Conservation (phyloP, 2,329 filamentous ascomycete species). For the Fusarium gaditjirri region DNA sequence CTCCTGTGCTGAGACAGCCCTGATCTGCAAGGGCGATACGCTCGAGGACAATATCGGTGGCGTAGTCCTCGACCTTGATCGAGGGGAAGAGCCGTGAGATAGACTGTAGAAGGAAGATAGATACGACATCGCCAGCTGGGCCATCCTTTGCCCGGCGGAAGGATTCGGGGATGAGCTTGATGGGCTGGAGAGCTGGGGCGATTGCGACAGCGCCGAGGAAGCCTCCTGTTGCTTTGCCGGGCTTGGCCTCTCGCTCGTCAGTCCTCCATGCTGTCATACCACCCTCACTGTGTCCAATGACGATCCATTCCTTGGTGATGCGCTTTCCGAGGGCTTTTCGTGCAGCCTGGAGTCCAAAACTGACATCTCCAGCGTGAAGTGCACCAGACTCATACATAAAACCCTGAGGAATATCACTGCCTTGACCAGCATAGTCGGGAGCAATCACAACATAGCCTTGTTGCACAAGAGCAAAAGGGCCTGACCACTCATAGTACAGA, state of each 20-base stretch:
- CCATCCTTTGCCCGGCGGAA: constrained; percentile 11
- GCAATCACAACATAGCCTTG: constrained; percentile 12
- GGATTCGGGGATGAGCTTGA: constrained; percentile 21
- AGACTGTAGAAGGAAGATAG: constrained; percentile 9
- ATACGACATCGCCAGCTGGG: constrained; percentile 15
- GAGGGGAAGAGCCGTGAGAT: neutral
- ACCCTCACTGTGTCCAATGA: constrained; percentile 17
- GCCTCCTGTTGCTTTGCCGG: neutral
- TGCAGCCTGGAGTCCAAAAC: neutral
- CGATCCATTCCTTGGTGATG: constrained; percentile 15
- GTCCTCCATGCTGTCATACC: constrained; percentile 22
- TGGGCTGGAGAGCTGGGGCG: constrained; percentile 7
- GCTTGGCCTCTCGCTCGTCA: constrained; percentile 1
- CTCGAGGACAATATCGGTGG: neutral
- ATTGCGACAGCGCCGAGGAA: constrained; percentile 13
- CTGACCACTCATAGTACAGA: constrained; percentile 14
- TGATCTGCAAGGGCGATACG: constrained; percentile 10
- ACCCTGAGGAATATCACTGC: constrained; percentile 14
- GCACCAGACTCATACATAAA: constrained; percentile 24
- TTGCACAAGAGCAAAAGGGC: neutral
- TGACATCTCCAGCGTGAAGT: constrained; percentile 12
- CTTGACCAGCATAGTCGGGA: constrained; percentile 16
- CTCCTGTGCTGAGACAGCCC: neutral
- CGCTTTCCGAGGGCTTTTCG: neutral
- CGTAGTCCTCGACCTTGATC: constrained; percentile 17